Evolutionary conservation across 768 basidiomycete species (phyloP), one percentile per base, ranked within the genome.

Genomic region (Panaeolus cyanescens): DNA sequence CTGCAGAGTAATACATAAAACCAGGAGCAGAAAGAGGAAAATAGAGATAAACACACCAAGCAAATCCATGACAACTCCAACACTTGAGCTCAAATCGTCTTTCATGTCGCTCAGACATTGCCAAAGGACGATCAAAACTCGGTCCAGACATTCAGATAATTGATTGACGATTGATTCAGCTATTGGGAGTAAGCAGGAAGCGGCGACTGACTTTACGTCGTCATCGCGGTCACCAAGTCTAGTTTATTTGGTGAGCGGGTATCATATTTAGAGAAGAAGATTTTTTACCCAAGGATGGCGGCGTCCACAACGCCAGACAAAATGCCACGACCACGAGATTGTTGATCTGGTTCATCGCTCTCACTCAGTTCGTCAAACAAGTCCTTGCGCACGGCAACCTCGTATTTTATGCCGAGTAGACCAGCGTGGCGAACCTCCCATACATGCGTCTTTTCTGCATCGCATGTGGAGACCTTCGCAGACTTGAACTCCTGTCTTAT

Each of bases 361-460:
- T 77, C 68, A 32, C 65, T 59, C 28, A 68, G 66, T 6, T 76
- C 70, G 25, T 85, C 84, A 60, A 99, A 88, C 22, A 98, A 76
- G 71, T 97, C 95, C 58, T 82, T 86, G 64, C 95, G 80, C 17
- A 99, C 97, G 13, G 96, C 97, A 34, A 99, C 95, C 73, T 98
- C 93, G 72, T 99, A 99, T 79, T 98, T 98, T 73, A 99, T 88
- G 1, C 97, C 97, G 8, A 99, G 83, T 61, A 99, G 77, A 30
- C 97, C 97, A n/a, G 97, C 96, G 78, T 99, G 97, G 58, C 96
- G 84, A 55, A 99, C 91, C 75, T 99, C 94, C 97, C 97, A 99
- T 6, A 95, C 84, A 73, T 96, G 93, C 58, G 75, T 77, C 66
- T 78, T 72, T 62, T 85, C 79, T 64, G 73, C 60, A 25, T 79